Percentiles rank a stretch among this genome's conserved stretches.
These are phyloP conservation scores for Porodaedalea pini DNA, from an alignment of 1,284 basidiomycete species.

Conservation along the genomic window DNA sequence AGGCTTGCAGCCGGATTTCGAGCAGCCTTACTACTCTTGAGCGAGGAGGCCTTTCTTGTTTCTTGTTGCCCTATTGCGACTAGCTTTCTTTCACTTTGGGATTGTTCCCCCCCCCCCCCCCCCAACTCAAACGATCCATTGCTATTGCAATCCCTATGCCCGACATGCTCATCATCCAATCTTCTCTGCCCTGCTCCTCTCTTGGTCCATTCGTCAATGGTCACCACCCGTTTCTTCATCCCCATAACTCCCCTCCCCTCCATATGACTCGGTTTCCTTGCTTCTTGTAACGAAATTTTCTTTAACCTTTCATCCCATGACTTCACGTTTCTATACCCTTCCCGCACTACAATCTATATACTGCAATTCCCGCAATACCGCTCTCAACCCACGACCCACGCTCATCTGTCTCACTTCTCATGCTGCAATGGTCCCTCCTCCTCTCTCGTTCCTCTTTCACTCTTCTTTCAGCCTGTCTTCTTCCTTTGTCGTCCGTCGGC, in stretches of 20 bases:
- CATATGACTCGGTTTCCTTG: conserved; percentile 9
- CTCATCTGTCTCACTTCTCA: conserved; percentile 1
- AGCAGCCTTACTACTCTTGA: too few relatives aligned
- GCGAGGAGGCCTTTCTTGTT: not conserved
- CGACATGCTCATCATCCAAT: not conserved
- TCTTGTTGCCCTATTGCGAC: not conserved
- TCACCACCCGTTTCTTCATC: not conserved
- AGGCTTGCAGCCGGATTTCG: too few relatives aligned
- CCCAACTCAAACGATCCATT: not conserved
- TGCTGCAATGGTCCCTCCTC: not conserved
- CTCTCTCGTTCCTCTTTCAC: too few relatives aligned
- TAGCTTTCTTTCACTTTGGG: not conserved
- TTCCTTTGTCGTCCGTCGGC: too few relatives aligned
- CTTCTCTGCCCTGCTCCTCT: not conserved
- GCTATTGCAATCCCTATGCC: conserved; percentile 1
- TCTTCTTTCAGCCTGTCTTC: too few relatives aligned
- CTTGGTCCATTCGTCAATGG: not conserved
- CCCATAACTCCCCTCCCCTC: not conserved
- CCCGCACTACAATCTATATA: conserved; percentile 11
- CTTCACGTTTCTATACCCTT: conserved; percentile 19
- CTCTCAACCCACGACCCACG: not conserved
- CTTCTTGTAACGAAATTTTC: conserved; percentile 5
- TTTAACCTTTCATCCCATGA: conserved; percentile 10
- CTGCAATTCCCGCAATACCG: conserved; percentile 10
- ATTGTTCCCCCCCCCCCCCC: not conserved